Evolutionary conservation across 345 rosid species (phyloP).

Genomic region (Hibiscus syriacus): DNA sequence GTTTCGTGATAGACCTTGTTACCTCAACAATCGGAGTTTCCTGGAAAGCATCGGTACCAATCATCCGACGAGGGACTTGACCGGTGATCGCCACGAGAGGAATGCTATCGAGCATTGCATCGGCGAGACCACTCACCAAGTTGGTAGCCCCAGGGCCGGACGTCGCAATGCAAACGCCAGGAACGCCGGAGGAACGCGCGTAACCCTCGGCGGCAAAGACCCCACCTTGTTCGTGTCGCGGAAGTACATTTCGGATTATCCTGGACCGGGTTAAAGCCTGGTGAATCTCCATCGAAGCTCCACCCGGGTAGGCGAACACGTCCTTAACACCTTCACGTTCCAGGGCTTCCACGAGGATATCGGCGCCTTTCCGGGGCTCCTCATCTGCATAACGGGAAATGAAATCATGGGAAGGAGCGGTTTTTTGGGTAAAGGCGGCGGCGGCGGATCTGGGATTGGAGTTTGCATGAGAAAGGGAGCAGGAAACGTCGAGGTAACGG

Average conservation of each 20-base stretch:
- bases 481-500: too few relatives aligned
- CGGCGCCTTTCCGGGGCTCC: background rate
- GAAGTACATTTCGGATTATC: background rate
- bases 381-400: background rate
- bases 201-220: background rate
- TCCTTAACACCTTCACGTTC: background rate
- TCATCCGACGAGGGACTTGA: background rate
- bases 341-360: background rate
- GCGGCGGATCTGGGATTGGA: background rate
- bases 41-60: background rate
- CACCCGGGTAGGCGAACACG: background rate
- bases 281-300: background rate
- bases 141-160: background rate
- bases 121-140: background rate
- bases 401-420: background rate
- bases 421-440: background rate
- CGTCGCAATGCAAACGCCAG: background rate
- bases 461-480: too few relatives aligned
- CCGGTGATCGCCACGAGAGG: background rate
- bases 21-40: background rate
- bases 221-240: background rate
- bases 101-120: background rate
- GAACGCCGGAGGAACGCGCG: background rate
- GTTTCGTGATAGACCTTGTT: background rate
- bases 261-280: background rate